These are phyloP conservation scores for Metschnikowia similis DNA, from an alignment of 805 yeast genomes.

Conservation along the genomic window DNA sequence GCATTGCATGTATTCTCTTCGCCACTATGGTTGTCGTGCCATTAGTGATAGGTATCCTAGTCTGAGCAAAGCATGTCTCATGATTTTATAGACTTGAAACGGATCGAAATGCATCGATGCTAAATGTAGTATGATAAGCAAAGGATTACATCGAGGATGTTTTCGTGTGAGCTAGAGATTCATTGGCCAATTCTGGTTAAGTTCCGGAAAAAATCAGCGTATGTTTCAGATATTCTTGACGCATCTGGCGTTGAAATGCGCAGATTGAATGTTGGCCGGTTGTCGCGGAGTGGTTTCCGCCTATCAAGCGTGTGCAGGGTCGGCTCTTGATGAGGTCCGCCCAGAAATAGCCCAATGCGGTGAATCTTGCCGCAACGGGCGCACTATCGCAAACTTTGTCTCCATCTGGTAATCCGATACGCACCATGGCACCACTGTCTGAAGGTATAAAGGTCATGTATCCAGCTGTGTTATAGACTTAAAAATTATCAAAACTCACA, in stretches of 20 bases:
- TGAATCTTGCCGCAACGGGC: conserved; percentile 1
- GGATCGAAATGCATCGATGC: background rate
- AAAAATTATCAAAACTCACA: background rate
- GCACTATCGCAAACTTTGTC: background rate
- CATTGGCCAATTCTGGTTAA: background rate
- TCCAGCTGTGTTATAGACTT: background rate
- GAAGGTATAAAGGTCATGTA: background rate
- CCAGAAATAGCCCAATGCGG: background rate
- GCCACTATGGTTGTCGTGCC: conserved; percentile 13
- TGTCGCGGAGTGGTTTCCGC: background rate
- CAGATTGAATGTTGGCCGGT: background rate
- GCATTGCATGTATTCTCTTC: conserved; percentile 9
- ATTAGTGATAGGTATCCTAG: conserved; percentile 2
- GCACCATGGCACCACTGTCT: background rate
- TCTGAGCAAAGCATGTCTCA: background rate
- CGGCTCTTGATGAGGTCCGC: background rate
- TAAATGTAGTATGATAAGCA: background rate
- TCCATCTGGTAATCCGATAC: conserved; percentile 1
- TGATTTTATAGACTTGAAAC: background rate
- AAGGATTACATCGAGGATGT: background rate
- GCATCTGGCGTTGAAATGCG: background rate
- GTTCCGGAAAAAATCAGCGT: background rate
- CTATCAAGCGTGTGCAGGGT: background rate
- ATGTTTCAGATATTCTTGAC: background rate
- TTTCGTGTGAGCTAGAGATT: background rate